phyloP scores from a whole-genome alignment of 257 asterid species.

The Rubia yunnanensis region DNA sequence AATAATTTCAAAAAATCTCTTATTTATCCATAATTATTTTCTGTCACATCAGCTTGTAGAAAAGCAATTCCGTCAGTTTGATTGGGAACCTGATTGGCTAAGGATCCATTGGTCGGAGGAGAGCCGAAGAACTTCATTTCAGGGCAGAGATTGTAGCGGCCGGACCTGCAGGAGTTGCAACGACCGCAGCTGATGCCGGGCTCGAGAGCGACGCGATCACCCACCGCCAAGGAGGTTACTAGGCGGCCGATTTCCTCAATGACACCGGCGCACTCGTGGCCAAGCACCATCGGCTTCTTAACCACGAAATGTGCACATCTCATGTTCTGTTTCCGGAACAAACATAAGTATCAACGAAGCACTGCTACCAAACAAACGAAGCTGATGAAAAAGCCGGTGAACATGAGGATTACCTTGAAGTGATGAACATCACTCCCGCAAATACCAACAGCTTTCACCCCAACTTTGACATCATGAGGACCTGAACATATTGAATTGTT shows the following conservation, averaged over 20 bases:
- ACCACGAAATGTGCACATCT: constrained; percentile 67
- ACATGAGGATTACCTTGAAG: constrained; percentile 47
- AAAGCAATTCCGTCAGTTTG: not conserved
- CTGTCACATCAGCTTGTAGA: no score
- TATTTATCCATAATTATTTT: no score
- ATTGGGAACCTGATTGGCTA: constrained; percentile 86
- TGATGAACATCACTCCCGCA: constrained; percentile 98
- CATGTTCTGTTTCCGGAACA: constrained; percentile 39
- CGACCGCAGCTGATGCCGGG: constrained; percentile 82
- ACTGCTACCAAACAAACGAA: not conserved
- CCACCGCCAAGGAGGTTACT: constrained; percentile 53
- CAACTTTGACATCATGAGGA: constrained; percentile 73
- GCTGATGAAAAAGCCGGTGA: not conserved
- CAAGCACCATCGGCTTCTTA: constrained; percentile 92
- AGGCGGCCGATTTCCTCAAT: constrained; percentile 66
- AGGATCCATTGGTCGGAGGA: constrained; percentile 90
- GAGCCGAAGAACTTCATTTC: constrained; percentile 89
- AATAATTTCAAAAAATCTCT: no score
- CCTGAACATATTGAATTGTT: constrained; percentile 30
- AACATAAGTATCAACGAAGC: not conserved
- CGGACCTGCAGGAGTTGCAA: constrained; percentile 67
- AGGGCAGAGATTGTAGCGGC: constrained; percentile 86
- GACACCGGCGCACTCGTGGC: constrained; percentile 92
- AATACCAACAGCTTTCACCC: constrained; percentile 94
- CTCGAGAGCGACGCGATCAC: constrained; percentile 86